Conservation (phyloP, 2,329 filamentous ascomycete species). For the Sclerotinia subarctica region DNA sequence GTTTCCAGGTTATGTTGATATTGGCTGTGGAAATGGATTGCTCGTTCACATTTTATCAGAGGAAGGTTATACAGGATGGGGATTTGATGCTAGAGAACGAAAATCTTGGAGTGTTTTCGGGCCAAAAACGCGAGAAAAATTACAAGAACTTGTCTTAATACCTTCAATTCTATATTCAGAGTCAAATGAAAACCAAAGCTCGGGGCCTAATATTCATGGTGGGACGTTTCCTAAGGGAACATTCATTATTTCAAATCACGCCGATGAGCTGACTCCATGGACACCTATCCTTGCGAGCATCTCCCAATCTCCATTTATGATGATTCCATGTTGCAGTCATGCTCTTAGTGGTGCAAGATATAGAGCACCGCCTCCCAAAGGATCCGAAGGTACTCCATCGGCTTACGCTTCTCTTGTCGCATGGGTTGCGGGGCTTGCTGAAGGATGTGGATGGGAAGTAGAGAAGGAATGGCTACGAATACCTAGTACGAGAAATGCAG, state of each 20-base stretch:
- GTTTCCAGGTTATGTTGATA: constrained; percentile 92
- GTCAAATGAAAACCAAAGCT: constrained; percentile 14
- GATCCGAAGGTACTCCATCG: constrained; percentile 47
- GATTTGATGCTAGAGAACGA: constrained; percentile 82
- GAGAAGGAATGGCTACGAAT: constrained; percentile 88
- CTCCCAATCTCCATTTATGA: constrained; percentile 77
- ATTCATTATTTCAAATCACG: constrained; percentile 96
- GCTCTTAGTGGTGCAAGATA: constrained; percentile 72
- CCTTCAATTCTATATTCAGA: constrained; percentile 42
- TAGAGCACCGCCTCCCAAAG: constrained; percentile 57
- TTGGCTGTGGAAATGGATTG: constrained; percentile 92
- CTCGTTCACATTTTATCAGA: constrained; percentile 76
- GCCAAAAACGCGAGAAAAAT: constrained; percentile 43
- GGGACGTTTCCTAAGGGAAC: constrained; percentile 71
- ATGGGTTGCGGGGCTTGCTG: constrained; percentile 69
- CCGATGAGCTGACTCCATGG: constrained; percentile 94
- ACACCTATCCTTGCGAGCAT: constrained; percentile 81
- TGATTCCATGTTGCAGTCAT: constrained; percentile 95
- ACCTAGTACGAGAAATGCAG: constrained; percentile 85
- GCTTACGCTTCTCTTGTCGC: constrained; percentile 80
- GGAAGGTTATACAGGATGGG: constrained; percentile 83
- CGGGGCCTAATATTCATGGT: constrained; percentile 45
- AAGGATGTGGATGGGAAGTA: constrained; percentile 68
- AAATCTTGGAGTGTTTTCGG: constrained; percentile 82
- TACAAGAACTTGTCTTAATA: constrained; percentile 60